Evolutionary conservation across 2,329 filamentous ascomycete species (phyloP), one percentile per base, ranked within the genome.

Genomic region (Fusarium mangiferae): DNA sequence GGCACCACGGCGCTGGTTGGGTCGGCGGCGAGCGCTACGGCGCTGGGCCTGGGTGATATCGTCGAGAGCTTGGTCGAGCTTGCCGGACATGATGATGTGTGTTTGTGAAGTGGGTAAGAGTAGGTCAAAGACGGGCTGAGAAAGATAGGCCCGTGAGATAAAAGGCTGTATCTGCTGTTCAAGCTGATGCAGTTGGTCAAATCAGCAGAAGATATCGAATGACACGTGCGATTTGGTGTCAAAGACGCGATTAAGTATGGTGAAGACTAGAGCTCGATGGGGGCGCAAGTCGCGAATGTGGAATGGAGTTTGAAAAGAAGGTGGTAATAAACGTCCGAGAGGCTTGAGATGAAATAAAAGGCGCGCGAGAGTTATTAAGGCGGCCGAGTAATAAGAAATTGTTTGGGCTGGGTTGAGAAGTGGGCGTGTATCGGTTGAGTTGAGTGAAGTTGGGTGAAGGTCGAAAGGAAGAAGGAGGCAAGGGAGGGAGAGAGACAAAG

Each of bases 41-140:
- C 88, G 90, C 83, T 90, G 91, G 81, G 91, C 93, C 83, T 93
- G 94, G 87, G 98, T 92, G 85, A 99, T 98, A 86, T 98, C 95
- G 84, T 98, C 96, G 78, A 99, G 94, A 87, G 95, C 95, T 88
- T 97, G 92, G 84, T 98, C 95, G 82, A 99, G 93, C 87, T 98
- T 98, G 87, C 91, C 92, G 88, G 94, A 94, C 95, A 98, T 97
- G 77, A 79, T 92, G 84, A 80, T 72, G 58, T 71, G 64, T 67
- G 62, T 52, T 70, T 49, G 60, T 59, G 45, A 49, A 58, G 49
- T 66, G 67, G 69, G 59, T 59, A 56, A 71, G 30, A 41, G 55
- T 41, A 63, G 67, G 66, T 75, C 69, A 63, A 62, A 58, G 45
- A 45, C 57, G 35, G 52, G 48, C 33, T 71, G 60, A 39, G 46